These are phyloP conservation scores for Murraya koenigii DNA, from an alignment of 345 rosid genomes.

Conservation along the genomic window DNA sequence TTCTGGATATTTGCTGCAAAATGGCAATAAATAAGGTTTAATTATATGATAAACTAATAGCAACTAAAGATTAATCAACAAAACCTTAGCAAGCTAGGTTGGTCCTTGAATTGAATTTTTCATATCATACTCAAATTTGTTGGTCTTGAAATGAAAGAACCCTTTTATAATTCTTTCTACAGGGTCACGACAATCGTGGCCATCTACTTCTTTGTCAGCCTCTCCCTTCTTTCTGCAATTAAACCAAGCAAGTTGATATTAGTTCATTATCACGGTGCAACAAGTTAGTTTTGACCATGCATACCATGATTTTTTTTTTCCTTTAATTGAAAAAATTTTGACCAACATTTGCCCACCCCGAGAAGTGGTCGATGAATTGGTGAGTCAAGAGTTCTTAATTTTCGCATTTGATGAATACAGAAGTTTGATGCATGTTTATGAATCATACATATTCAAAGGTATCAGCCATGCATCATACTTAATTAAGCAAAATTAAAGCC, in stretches of 20 bases:
- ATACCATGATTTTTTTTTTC: too few species aligned
- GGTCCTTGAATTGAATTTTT: neutral
- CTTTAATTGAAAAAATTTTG: too few species aligned
- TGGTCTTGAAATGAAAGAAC: slow-evolving; percentile 14
- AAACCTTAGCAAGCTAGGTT: neutral
- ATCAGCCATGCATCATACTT: too few species aligned
- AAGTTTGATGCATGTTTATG: too few species aligned
- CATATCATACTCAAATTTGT: slow-evolving; percentile 18
- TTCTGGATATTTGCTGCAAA: slow-evolving; percentile 17
- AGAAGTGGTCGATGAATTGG: too few species aligned
- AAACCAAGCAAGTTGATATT: neutral
- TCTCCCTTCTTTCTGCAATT: slow-evolving; percentile 6
- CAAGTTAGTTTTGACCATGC: too few species aligned
- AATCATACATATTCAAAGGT: too few species aligned
- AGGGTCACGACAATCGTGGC: neutral
- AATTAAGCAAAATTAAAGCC: too few species aligned
- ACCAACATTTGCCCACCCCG: too few species aligned
- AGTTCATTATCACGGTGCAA: neutral
- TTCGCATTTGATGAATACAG: too few species aligned
- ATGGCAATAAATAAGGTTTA: neutral
- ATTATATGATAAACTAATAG: neutral
- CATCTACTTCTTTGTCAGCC: neutral
- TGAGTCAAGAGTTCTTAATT: too few species aligned
- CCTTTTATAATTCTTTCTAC: slow-evolving; percentile 8
- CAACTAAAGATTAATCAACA: neutral